Percentiles rank a stretch among this genome's conserved stretches.
Evolutionary conservation across 2,329 filamentous ascomycete genomes (phyloP).

Genomic region (Orbilia quercus): DNA sequence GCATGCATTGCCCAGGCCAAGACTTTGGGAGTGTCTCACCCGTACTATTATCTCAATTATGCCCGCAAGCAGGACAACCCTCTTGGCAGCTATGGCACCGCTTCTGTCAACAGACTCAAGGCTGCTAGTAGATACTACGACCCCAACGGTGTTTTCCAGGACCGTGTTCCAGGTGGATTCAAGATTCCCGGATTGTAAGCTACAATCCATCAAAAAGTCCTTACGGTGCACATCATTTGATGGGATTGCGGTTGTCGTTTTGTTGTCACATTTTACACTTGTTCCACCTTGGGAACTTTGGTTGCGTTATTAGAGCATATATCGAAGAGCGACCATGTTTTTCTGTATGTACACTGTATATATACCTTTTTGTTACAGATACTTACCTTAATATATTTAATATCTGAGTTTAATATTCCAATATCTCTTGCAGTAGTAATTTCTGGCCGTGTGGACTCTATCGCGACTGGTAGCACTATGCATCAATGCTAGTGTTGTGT

Average conservation of each 20-base stretch:
- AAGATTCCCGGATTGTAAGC: conserved; percentile 57
- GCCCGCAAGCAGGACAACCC: conserved; percentile 61
- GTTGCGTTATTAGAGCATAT: background rate
- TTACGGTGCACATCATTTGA: background rate
- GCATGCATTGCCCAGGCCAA: conserved; percentile 58
- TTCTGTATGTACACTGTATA: conserved; percentile 1
- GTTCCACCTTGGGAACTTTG: background rate
- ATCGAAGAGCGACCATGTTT: background rate
- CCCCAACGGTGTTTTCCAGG: conserved; percentile 61
- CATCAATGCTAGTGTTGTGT: too few species aligned
- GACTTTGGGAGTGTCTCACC: conserved; percentile 57
- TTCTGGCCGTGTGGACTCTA: too few species aligned
- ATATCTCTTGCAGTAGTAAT: too few species aligned
- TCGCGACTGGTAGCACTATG: too few species aligned
- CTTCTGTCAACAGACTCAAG: conserved; percentile 60
- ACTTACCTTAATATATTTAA: background rate
- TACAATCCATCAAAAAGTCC: background rate
- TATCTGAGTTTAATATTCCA: background rate
- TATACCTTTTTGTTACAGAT: background rate
- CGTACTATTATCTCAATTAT: conserved; percentile 62
- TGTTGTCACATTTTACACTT: too few species aligned
- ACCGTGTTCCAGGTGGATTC: conserved; percentile 61
- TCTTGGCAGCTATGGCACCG: conserved; percentile 60
- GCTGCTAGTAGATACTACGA: conserved; percentile 61
- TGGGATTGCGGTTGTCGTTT: background rate